Evolutionary conservation across 169 alveolate species (phyloP), one percentile per base, ranked within the genome.

Genomic region (Plasmodium gonderi): DNA sequence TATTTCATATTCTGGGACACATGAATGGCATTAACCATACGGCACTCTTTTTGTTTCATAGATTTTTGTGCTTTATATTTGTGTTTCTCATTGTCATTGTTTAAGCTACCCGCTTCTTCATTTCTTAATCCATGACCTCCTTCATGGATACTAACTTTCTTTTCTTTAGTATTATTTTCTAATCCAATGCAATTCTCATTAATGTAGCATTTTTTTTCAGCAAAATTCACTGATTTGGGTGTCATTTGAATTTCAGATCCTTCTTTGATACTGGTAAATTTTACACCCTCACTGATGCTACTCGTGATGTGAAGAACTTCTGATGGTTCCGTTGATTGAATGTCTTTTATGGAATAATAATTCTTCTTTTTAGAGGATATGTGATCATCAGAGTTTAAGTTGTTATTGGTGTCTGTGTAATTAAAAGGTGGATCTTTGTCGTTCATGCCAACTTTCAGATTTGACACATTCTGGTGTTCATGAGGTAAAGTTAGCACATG

Each of bases 301-400:
- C 33, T 45, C 14, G 89, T 12, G 1, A 33, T n/a, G 47, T 79
- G 76, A 26, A 45, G 17, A 12, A 20, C 14, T 5, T 79, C 45
- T 23, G 82, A 44, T 29, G 75, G 38, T 11, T 23, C 60, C 20
- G 9, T 7, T 0, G 74, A 67, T n/a, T 68, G 60, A 17, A 69
- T 68, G 26, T 82, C 91, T 47, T 9, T 82, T 17, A 82, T 45
- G 31, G 91, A 82, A 17, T n/a, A 26, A 38, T 45, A 72, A n/a
- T 11, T 42, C 31, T 47, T 68, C 64, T 79, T 20, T n/a, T 82
- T 40, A 40, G 36, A 20, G 31, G 80, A 5, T 0, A 1, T 23
- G 20, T 51, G 0, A 4, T 5, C 83, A 20, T 77, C n/a, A 36
- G 4, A 12, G 36, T 33, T 1, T 0, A 51, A 12, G 23, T 51